phyloP scores from a whole-genome alignment of 495 filamentous ascomycete genomes.

The Platismatia glauca region DNA sequence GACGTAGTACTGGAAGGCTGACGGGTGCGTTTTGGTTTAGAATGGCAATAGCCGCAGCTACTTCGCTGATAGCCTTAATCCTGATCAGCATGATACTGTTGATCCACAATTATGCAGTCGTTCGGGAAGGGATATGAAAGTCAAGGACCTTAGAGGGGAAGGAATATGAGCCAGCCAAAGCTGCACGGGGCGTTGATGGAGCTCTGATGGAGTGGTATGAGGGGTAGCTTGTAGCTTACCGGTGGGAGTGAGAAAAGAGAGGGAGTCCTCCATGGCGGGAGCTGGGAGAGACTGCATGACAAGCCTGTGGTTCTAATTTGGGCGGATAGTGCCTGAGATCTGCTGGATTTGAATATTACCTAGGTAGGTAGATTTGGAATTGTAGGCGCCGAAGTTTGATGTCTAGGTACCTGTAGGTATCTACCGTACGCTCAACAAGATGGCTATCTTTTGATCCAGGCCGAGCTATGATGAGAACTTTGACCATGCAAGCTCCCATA shows the following conservation, averaged over 20 bases:
- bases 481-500: no score
- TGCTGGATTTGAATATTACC: background rate
- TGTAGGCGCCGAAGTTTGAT: background rate
- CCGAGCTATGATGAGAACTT: no score
- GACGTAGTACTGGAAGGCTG: constrained; percentile 19
- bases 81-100: constrained; percentile 18
- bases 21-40: constrained; percentile 16
- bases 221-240: constrained; percentile 22
- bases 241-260: constrained; percentile 22
- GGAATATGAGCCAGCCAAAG: constrained; percentile 20
- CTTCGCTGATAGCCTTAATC: constrained; percentile 30
- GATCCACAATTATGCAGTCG: constrained; percentile 16
- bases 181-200: constrained; percentile 17
- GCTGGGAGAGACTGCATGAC: constrained; percentile 17
- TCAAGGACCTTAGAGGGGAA: constrained; percentile 14
- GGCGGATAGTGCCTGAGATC: background rate
- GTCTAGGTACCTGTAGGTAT: background rate
- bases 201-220: background rate
- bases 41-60: constrained; percentile 45
- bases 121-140: background rate
- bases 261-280: constrained; percentile 6
- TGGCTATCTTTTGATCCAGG: no score
- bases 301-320: constrained; percentile 12
- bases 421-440: background rate
- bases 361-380: background rate